Evolutionary conservation across 139 green algal genomes (phyloP).

Genomic region (Yamagishiella unicocca): DNA sequence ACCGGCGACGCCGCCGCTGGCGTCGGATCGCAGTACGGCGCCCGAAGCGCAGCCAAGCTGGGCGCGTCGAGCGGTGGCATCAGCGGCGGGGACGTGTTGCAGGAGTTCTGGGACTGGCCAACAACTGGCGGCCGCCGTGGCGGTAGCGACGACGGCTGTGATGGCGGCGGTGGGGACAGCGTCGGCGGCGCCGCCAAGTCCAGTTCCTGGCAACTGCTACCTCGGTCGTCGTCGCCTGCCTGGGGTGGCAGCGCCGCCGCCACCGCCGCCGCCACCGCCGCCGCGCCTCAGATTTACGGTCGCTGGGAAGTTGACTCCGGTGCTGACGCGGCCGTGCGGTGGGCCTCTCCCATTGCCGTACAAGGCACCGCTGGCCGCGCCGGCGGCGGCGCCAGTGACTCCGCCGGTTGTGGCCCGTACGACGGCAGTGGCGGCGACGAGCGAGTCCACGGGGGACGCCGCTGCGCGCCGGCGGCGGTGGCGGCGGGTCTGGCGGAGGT

Average conservation of each 20-base stretch:
- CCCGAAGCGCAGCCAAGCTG: no score
- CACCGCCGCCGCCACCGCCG: not conserved
- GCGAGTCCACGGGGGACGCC: conserved; percentile 3
- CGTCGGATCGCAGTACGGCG: no score
- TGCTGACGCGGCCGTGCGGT: not conserved
- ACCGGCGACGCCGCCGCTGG: no score
- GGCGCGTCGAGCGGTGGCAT: no score
- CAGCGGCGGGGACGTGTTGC: no score
- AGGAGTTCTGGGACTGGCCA: no score
- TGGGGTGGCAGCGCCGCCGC: not conserved
- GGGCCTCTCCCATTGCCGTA: conserved; percentile 22
- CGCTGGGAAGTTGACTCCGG: not conserved
- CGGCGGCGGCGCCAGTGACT: not conserved
- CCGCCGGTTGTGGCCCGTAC: not conserved
- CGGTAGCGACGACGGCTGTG: not conserved
- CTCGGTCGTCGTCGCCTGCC: not conserved
- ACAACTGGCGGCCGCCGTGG: not conserved
- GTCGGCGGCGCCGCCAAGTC: not conserved
- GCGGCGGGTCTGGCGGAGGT: not conserved
- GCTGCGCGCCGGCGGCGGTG: not conserved
- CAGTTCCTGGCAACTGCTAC: not conserved
- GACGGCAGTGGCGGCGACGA: not conserved
- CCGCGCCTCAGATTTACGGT: not conserved
- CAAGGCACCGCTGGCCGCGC: not conserved
- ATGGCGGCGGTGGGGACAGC: no score